Conservation (phyloP, 176 grass and related monocot genomes). For the Aegilops speltoides region DNA sequence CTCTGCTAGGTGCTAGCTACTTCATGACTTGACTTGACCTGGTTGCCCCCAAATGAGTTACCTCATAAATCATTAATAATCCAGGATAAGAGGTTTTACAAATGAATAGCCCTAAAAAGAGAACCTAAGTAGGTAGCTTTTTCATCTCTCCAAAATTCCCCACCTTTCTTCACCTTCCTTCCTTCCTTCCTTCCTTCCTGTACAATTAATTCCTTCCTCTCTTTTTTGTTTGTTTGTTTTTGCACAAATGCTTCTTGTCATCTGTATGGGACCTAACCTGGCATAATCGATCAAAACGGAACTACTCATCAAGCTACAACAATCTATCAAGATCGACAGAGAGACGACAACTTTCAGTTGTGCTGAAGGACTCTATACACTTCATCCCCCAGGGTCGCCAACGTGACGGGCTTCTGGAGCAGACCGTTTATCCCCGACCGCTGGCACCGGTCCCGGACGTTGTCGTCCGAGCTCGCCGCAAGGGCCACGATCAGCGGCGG, state of each 20-base stretch:
- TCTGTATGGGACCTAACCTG: conserved; percentile 41
- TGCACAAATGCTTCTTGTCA: conserved; percentile 28
- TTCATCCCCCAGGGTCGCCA: conserved; percentile 71
- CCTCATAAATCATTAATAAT: not conserved
- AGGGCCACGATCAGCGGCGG: conserved; percentile 61
- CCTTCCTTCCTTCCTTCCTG: conserved; percentile 15
- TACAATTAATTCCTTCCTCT: conserved; percentile 33
- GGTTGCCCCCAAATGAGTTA: not conserved
- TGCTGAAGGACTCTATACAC: conserved; percentile 87
- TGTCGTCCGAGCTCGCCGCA: conserved; percentile 47
- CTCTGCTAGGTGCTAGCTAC: too few species aligned
- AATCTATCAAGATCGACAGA: conserved; percentile 18
- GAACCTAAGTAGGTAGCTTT: not conserved
- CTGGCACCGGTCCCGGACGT: conserved; percentile 63
- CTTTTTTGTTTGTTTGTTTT: not conserved
- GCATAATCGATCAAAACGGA: conserved; percentile 8
- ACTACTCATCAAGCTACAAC: conserved; percentile 36
- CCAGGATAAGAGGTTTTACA: not conserved
- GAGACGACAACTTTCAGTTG: conserved; percentile 42
- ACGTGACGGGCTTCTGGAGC: conserved; percentile 76
- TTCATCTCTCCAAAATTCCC: not conserved
- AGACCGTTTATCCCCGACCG: conserved; percentile 75
- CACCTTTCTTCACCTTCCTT: not conserved
- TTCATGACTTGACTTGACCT: too few species aligned
- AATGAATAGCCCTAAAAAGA: not conserved